Evolutionary conservation across 805 yeast species (phyloP).

Genomic region (Pichia californica): DNA sequence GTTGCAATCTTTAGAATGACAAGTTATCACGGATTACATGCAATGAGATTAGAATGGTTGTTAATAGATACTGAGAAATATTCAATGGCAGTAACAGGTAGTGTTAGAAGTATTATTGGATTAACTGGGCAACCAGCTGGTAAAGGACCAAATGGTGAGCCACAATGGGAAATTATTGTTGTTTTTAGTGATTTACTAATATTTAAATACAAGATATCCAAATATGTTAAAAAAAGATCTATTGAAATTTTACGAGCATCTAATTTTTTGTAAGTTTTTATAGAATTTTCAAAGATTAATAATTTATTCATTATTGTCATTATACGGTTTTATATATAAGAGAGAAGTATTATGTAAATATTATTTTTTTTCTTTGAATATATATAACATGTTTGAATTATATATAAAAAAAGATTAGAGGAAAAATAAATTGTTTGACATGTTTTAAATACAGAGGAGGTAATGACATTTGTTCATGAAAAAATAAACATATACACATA

Average conservation of each 20-base stretch:
- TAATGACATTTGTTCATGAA: too few species aligned
- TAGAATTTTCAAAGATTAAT: too few species aligned
- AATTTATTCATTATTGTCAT: background rate
- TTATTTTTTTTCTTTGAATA: too few species aligned
- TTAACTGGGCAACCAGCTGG: constrained; percentile 8
- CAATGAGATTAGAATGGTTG: constrained; percentile 39
- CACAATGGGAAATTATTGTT: constrained; percentile 7
- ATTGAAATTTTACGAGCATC: too few species aligned
- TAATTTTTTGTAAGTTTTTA: too few species aligned
- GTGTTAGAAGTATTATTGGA: constrained; percentile 22
- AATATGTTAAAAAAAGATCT: background rate
- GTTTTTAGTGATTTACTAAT: background rate
- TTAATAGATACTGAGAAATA: constrained; percentile 26
- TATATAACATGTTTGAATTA: too few species aligned
- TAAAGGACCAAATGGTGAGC: constrained; percentile 9
- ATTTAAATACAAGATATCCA: background rate
- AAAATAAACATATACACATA: too few species aligned
- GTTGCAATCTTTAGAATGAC: constrained; percentile 38
- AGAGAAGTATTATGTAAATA: background rate
- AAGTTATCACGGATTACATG: constrained; percentile 34
- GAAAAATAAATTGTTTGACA: too few species aligned
- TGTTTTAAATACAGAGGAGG: constrained; percentile 1
- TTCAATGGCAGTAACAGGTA: constrained; percentile 16
- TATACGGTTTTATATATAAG: background rate
- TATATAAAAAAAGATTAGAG: too few species aligned